Evolutionary conservation across 2,329 filamentous ascomycete species (phyloP), one percentile per base, ranked within the genome.

Genomic region (Sclerotinia minor): DNA sequence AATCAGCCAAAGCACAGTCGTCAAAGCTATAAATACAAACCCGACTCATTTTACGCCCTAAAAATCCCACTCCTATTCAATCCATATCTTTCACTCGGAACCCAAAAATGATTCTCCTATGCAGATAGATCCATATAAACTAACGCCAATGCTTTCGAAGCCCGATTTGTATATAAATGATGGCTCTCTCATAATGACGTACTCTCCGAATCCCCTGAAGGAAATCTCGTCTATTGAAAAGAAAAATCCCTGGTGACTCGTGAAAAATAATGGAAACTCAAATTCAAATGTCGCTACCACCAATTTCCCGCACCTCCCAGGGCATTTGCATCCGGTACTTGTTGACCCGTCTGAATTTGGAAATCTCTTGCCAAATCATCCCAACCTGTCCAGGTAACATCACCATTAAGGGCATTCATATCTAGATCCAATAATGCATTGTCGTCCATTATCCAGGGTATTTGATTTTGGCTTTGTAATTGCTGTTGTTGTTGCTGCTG

Each of bases 321-420:
- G 3, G 72, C 57, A 35, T 72, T 70, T 7, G 58, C 64, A 3
- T 67, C 60, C 50, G 69, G 67, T n/a, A 57, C 64, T 24, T 52
- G 60, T 57, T 67, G 58, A n/a, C 66, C 68, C 17, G 65, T 57
- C 55, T 75, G 71, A 53, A 71, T 68, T 67, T 75, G 73, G 35
- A 76, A 77, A 55, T 78, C 77, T 52, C 73, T 73, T 1, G 78
- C 75, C 47, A 79, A 69, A 71, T 76, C 75, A 69, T 79, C 76
- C 77, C 77, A 79, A 17, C 75, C 74, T 45, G 75, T 72, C 76
- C 76, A 79, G 49, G 71, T 73, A 9, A 72, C 70, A 21, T 76
- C 74, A 1, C 68, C 73, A 45, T 76, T 73, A 38, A 73, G 32
- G 7, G 67, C 72, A 65, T 70, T 70, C 73, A 77, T 74, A 63